These are phyloP conservation scores for Salix arbutifolia DNA, from an alignment of 345 rosid species.

Conservation along the genomic window DNA sequence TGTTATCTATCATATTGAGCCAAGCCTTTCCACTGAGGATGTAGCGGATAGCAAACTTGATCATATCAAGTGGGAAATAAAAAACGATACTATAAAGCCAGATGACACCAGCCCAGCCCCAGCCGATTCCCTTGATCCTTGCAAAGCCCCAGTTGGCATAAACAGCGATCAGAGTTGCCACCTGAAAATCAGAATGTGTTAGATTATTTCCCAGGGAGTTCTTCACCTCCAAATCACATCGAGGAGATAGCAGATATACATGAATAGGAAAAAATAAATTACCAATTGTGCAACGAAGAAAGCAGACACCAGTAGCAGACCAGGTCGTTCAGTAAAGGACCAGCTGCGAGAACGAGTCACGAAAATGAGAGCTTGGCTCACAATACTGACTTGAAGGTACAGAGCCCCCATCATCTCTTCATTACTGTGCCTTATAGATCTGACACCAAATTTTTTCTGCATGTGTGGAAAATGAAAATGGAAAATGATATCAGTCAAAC, in stretches of 20 bases:
- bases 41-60: conserved; percentile 28
- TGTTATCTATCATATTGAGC: conserved; percentile 25
- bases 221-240: not conserved
- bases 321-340: conserved; percentile 31
- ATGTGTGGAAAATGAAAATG: not conserved
- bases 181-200: not conserved
- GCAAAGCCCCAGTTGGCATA: conserved; percentile 33
- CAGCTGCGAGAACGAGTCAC: conserved; percentile 36
- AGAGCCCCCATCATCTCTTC: conserved; percentile 26
- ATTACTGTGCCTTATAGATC: not conserved
- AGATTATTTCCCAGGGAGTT: not conserved
- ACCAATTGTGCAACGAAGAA: conserved; percentile 33
- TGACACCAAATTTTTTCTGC: conserved; percentile 27
- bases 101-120: conserved; percentile 36
- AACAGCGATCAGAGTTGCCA: conserved; percentile 29
- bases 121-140: conserved; percentile 24
- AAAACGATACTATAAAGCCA: conserved; percentile 26
- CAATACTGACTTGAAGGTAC: conserved; percentile 34
- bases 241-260: not conserved
- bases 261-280: not conserved
- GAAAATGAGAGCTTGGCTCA: conserved; percentile 32
- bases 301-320: conserved; percentile 20
- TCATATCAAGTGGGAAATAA: conserved; percentile 23
- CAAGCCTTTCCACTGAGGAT: conserved; percentile 31
- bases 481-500: not conserved